Conservation (phyloP, 306 rosid genomes). For the Quercus variabilis region DNA sequence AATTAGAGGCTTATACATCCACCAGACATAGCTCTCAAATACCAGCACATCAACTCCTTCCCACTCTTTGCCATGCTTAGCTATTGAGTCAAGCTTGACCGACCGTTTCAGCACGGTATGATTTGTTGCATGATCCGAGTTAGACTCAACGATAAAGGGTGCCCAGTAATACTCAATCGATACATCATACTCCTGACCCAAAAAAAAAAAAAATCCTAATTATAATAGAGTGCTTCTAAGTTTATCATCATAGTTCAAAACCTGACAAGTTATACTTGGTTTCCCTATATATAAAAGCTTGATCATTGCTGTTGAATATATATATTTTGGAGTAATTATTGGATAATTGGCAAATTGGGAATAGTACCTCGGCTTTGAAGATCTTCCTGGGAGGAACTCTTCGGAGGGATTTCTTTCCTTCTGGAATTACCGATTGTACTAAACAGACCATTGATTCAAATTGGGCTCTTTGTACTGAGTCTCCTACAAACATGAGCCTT, state of each 20-base stretch:
- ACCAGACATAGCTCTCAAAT: constrained; percentile 94
- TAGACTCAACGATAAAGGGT: constrained; percentile 84
- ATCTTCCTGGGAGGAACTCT: constrained; percentile 86
- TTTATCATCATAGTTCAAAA: background rate
- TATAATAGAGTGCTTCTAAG: background rate
- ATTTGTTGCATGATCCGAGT: constrained; percentile 88
- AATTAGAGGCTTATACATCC: constrained; percentile 74
- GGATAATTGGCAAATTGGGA: background rate
- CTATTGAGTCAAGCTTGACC: constrained; percentile 73
- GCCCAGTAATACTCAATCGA: constrained; percentile 93
- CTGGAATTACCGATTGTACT: constrained; percentile 72
- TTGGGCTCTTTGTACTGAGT: constrained; percentile 83
- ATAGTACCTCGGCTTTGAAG: constrained; percentile 59
- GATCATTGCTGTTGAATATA: no score
- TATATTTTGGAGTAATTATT: no score
- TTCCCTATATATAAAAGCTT: no score
- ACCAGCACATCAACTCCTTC: constrained; percentile 79
- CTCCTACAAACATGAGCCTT: constrained; percentile 87
- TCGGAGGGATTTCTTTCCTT: constrained; percentile 65
- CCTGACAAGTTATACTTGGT: no score
- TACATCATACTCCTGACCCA: constrained; percentile 62
- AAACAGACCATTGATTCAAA: constrained; percentile 88
- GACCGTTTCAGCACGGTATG: constrained; percentile 67
- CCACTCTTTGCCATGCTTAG: constrained; percentile 80
- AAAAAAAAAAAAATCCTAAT: background rate